Conservation (phyloP, 345 rosid genomes). For the Arabis hirsuta region DNA sequence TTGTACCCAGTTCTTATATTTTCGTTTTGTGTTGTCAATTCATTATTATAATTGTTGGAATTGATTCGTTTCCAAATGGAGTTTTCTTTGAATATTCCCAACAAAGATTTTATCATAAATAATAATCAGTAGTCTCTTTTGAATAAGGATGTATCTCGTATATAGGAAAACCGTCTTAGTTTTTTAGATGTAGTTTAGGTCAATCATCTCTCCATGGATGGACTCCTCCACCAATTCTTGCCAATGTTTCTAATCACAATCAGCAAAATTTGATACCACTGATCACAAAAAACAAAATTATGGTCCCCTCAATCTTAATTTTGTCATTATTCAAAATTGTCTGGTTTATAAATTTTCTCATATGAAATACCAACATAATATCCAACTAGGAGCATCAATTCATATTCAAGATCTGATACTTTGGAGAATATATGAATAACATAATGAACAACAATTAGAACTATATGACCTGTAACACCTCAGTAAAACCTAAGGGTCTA, state of each 20-base stretch:
- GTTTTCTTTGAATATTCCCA: too few species aligned
- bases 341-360: neutral
- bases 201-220: neutral
- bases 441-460: neutral
- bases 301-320: neutral
- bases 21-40: too few species aligned
- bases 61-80: too few species aligned
- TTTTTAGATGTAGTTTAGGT: neutral
- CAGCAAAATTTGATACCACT: neutral
- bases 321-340: neutral
- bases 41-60: too few species aligned
- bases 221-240: neutral
- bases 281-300: slow-evolving; percentile 4
- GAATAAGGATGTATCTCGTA: too few species aligned
- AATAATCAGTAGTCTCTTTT: too few species aligned
- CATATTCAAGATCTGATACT: neutral
- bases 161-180: neutral
- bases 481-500: neutral
- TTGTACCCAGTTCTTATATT: too few species aligned
- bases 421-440: neutral
- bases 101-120: too few species aligned
- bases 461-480: neutral
- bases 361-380: neutral
- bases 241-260: neutral
- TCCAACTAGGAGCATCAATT: neutral